Evolutionary conservation across 805 yeast genomes (phyloP).

Genomic region (Candida piceae): DNA sequence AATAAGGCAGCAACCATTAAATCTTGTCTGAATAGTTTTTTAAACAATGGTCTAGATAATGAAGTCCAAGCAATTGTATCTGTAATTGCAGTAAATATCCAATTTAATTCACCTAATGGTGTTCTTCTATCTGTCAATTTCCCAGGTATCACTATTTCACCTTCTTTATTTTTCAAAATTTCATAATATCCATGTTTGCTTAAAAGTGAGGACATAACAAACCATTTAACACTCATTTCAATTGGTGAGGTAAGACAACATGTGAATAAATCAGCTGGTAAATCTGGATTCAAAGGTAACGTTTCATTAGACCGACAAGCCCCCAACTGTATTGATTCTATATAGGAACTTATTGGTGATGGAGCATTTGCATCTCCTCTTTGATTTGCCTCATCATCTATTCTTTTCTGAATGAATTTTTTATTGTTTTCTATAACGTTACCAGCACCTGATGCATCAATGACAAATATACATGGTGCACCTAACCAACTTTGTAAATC

Average conservation of each 20-base stretch:
- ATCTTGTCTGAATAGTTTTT: constrained; percentile 88
- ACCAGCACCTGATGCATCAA: constrained; percentile 93
- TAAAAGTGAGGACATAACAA: constrained; percentile 76
- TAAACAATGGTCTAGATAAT: constrained; percentile 80
- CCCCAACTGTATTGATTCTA: constrained; percentile 88
- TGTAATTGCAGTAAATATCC: constrained; percentile 97
- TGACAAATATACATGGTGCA: constrained; percentile 93
- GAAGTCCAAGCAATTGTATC: constrained; percentile 98
- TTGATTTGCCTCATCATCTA: constrained; percentile 75
- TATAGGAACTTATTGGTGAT: constrained; percentile 62
- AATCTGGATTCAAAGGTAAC: constrained; percentile 86
- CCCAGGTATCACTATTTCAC: constrained; percentile 77
- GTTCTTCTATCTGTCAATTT: constrained; percentile 88
- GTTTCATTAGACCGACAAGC: constrained; percentile 85
- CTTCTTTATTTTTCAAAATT: constrained; percentile 42
- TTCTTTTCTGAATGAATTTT: constrained; percentile 82
- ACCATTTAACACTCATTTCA: constrained; percentile 89
- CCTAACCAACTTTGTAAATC: constrained; percentile 97
- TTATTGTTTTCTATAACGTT: constrained; percentile 86
- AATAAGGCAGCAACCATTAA: constrained; percentile 94
- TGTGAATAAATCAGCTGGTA: constrained; percentile 94
- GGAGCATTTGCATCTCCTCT: constrained; percentile 46
- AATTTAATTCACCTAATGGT: constrained; percentile 90
- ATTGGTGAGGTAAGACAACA: constrained; percentile 95
- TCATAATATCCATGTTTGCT: constrained; percentile 45